Evolutionary conservation across 2,329 filamentous ascomycete species (phyloP).

Genomic region (Stagonosporopsis tanaceti): DNA sequence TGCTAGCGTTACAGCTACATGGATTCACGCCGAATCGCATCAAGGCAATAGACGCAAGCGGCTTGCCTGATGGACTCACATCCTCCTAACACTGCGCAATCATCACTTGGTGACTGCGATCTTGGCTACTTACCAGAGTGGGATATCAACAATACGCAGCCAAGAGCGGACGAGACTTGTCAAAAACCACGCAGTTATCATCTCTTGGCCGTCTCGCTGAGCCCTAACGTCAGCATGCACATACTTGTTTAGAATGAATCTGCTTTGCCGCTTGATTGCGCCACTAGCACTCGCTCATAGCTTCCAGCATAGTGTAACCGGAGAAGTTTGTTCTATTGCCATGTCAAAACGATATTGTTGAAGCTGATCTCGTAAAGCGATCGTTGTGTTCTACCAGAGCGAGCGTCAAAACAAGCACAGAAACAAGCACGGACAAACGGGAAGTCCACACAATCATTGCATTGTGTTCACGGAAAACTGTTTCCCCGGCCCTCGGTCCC

Average conservation of each 20-base stretch:
- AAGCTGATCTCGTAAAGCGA: too few relatives aligned
- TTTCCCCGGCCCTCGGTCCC: slow-evolving; percentile 4
- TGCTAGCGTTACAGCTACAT: slow-evolving; percentile 8
- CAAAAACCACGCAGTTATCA: slow-evolving; percentile 1
- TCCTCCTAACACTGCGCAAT: slow-evolving; percentile 4
- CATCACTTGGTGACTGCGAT: slow-evolving; percentile 15
- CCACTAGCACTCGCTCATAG: background rate
- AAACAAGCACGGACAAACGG: background rate
- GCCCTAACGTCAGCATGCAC: background rate
- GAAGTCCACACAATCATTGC: too few relatives aligned
- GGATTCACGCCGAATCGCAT: background rate
- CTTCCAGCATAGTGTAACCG: background rate
- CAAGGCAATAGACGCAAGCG: slow-evolving; percentile 9
- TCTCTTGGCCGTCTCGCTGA: slow-evolving; percentile 7
- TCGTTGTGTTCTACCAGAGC: background rate
- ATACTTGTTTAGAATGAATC: background rate
- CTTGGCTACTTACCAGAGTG: slow-evolving; percentile 5
- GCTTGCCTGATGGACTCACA: background rate
- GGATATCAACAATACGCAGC: slow-evolving; percentile 7
- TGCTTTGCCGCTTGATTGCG: background rate
- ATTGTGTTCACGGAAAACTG: background rate
- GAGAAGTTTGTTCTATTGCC: background rate
- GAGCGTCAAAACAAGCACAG: background rate
- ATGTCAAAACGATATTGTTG: background rate
- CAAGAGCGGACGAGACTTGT: slow-evolving; percentile 7